Base-by-base conservation (phyloP, 805 yeast species). In the Saccharomyces paradoxus region DNA sequence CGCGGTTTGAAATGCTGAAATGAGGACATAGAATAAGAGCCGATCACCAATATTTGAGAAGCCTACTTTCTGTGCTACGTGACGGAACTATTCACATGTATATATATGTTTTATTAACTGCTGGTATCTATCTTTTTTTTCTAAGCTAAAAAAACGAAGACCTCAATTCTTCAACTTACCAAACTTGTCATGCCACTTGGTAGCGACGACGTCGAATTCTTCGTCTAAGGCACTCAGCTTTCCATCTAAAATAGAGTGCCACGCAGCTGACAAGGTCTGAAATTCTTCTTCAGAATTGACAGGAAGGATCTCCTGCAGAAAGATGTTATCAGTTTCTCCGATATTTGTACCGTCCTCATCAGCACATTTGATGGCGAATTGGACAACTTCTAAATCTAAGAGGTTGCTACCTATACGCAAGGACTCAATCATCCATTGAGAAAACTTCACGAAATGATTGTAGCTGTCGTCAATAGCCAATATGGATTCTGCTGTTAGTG, bases 371-470 rank as follows among this genome's bases (percentile, higher is more conserved):
- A 62, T 49, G 8, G 71, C 64, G 48, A 67, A 63, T 46, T 64
- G 64, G 9, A 70, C 57, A 2, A 70, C 63, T 53, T 70, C 73
- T 46, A 68, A 55, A 9, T 63, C 59, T 44, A 61, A 37, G 7
- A 64, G 44, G 0, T 55, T 52, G 51, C 58, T 60, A 7, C 54
- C 60, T 7, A 59, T 49, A 4, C 58, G 61, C 32, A 67, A 37
- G 0, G 72, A 63, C 48, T 68, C 72, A 14, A 66, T 51, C 65
- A 66, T 60, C 73, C 73, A 70, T 55, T 70, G 72, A 6, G 67
- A 65, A 54, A 65, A 69, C 47, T 70, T 70, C 29, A 68, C 67
- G 52, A 64, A 68, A 53, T 66, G 69, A 30, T 67, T 68, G 52
- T 63, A 67, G 7, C 65, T 56, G 29, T 66, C 70, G 31, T 69